Evolutionary conservation across 2,329 filamentous ascomycete species (phyloP).

Genomic region (Alternaria postmessia): DNA sequence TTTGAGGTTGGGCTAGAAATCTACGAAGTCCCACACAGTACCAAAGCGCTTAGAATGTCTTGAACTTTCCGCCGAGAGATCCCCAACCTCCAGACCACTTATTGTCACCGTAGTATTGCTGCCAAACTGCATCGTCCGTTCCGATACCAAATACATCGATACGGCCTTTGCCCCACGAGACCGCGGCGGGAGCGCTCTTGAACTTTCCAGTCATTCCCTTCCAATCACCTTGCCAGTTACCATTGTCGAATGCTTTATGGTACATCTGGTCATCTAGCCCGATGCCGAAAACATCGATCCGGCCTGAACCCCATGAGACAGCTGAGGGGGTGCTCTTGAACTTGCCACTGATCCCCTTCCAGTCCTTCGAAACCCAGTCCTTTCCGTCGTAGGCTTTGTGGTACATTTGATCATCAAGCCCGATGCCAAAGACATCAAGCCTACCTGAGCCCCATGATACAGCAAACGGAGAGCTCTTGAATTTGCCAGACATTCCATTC

Average conservation of each 20-base stretch:
- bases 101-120: background rate
- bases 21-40: too few species aligned
- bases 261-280: background rate
- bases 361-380: background rate
- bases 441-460: background rate
- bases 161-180: background rate
- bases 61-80: too few species aligned
- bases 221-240: background rate
- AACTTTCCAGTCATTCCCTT: background rate
- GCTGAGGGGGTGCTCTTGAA: too few species aligned
- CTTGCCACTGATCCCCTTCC: too few species aligned
- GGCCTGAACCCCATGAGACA: background rate
- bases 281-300: background rate
- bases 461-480: background rate
- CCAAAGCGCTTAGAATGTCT: too few species aligned
- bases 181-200: background rate
- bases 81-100: too few species aligned
- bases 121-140: background rate
- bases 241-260: background rate
- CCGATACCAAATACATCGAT: background rate
- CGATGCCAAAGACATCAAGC: background rate
- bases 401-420: background rate
- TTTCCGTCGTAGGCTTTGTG: background rate
- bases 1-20: too few species aligned
- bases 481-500: too few species aligned